Conservation (phyloP, 108 stramenopile genomes). For the Cyclotella cryptica region DNA sequence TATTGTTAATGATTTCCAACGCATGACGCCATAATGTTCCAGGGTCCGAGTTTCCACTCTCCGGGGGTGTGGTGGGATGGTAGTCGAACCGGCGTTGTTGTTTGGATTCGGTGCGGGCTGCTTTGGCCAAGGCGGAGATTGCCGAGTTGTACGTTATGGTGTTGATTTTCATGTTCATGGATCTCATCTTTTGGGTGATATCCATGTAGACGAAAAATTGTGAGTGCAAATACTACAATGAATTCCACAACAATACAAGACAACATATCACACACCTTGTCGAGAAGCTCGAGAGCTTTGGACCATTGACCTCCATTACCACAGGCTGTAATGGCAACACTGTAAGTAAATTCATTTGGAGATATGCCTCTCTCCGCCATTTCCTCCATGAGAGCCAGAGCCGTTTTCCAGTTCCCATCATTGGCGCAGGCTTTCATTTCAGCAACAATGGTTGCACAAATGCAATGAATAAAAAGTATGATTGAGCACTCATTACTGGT, state of each 20-base stretch:
- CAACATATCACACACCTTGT: slow-evolving; percentile 43
- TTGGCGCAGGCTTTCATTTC: slow-evolving; percentile 78
- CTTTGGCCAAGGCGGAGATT: slow-evolving; percentile 75
- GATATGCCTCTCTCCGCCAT: slow-evolving; percentile 71
- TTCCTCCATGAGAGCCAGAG: slow-evolving; percentile 73
- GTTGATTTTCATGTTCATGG: slow-evolving; percentile 66
- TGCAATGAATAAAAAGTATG: too few species aligned
- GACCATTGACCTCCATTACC: slow-evolving; percentile 84
- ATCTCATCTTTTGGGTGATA: slow-evolving; percentile 52
- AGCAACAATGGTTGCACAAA: too few species aligned
- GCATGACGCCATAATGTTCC: slow-evolving; percentile 63
- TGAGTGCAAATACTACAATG: too few species aligned
- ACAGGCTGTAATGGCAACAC: slow-evolving; percentile 72
- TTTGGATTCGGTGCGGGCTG: slow-evolving; percentile 50
- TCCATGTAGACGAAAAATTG: too few species aligned
- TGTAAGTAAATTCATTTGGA: slow-evolving; percentile 72
- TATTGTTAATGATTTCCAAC: slow-evolving; percentile 61
- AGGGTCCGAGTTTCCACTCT: slow-evolving; percentile 22
- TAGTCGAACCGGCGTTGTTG: slow-evolving; percentile 33
- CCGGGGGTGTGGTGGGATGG: background rate
- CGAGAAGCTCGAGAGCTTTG: slow-evolving; percentile 66
- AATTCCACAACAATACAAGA: too few species aligned
- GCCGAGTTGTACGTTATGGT: slow-evolving; percentile 84
- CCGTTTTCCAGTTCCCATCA: slow-evolving; percentile 64
- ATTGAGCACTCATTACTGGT: too few species aligned